phyloP scores from a whole-genome alignment of 2,329 filamentous ascomycete genomes.

The Cladosporium phlei region DNA sequence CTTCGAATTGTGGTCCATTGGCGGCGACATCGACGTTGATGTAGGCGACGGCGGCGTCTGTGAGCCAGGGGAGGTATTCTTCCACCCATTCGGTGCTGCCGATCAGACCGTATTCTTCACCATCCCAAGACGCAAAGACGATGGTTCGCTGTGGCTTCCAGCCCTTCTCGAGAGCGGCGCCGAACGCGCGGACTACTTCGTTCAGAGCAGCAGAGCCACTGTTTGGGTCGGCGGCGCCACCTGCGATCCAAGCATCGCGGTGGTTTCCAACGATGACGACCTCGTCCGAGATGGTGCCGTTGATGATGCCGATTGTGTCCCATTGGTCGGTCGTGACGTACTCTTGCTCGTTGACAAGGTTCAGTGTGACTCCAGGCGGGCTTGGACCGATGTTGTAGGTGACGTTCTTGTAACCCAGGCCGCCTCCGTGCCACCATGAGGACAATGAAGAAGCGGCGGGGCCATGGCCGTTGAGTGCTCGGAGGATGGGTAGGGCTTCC shows the following conservation, averaged over 20 bases:
- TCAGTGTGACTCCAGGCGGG: constrained; percentile 58
- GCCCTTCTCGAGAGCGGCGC: constrained; percentile 63
- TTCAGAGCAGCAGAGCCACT: constrained; percentile 75
- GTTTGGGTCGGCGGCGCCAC: constrained; percentile 79
- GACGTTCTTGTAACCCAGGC: constrained; percentile 73
- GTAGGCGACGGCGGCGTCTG: constrained; percentile 69
- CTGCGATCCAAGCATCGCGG: constrained; percentile 82
- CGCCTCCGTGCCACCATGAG: constrained; percentile 65
- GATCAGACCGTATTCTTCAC: constrained; percentile 75
- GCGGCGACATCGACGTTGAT: constrained; percentile 79
- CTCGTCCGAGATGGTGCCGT: constrained; percentile 78
- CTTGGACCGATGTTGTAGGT: constrained; percentile 82
- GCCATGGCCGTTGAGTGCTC: constrained; percentile 83
- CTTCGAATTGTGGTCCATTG: constrained; percentile 58
- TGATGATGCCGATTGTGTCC: constrained; percentile 88
- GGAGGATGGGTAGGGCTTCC: constrained; percentile 83
- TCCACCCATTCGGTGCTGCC: constrained; percentile 93
- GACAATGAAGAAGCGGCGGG: constrained; percentile 71
- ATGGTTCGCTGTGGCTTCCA: constrained; percentile 88
- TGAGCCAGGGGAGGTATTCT: constrained; percentile 78
- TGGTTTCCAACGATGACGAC: constrained; percentile 90
- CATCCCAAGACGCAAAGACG: constrained; percentile 70
- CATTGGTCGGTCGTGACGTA: constrained; percentile 48
- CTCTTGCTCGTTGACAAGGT: constrained; percentile 47
- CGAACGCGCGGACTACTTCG: constrained; percentile 72